phyloP scores from a whole-genome alignment of 257 asterid species.

The Solanum sitiens region DNA sequence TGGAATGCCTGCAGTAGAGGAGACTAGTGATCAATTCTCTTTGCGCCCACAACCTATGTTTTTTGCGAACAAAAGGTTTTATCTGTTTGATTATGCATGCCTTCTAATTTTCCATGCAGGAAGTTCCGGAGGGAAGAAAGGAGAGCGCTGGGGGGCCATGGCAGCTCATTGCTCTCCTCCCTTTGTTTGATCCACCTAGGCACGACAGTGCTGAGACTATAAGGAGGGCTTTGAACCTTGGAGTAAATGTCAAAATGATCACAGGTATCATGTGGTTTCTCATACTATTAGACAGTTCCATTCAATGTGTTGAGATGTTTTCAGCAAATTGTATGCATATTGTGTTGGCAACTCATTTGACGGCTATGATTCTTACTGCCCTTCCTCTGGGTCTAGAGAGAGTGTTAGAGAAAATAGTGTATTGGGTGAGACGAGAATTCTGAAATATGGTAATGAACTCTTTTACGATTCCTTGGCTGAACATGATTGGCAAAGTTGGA shows the following conservation, averaged over 20 bases:
- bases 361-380: not conserved
- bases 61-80: not conserved
- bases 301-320: not conserved
- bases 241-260: slow-evolving; percentile 91
- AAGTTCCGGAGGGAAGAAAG: slow-evolving; percentile 75
- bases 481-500: not conserved
- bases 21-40: not conserved
- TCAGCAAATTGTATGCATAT: not conserved
- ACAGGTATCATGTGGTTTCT: slow-evolving; percentile 32
- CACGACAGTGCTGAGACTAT: slow-evolving; percentile 95
- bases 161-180: slow-evolving; percentile 88
- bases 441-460: not conserved
- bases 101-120: slow-evolving; percentile 29
- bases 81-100: not conserved
- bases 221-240: slow-evolving; percentile 76
- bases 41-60: not conserved
- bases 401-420: not conserved
- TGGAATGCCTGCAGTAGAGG: not conserved
- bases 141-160: slow-evolving; percentile 91
- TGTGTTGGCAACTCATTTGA: not conserved
- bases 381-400: not conserved
- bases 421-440: not conserved
- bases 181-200: slow-evolving; percentile 93
- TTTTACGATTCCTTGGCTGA: not conserved
- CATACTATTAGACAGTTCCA: not conserved